These are phyloP conservation scores for Striga asiatica DNA, from an alignment of 257 asterid genomes.

Conservation along the genomic window DNA sequence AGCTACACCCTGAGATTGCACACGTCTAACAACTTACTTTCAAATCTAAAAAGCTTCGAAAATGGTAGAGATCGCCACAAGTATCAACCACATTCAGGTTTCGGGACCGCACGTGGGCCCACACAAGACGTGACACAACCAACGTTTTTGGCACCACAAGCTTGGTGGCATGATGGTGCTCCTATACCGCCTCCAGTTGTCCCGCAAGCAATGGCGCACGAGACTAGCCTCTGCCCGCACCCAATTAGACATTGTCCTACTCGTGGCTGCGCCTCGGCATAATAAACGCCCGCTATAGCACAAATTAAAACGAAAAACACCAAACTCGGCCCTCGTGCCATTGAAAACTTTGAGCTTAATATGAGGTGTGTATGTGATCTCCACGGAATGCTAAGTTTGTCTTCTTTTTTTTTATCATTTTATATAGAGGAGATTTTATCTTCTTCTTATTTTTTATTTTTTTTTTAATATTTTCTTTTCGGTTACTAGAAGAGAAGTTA, in stretches of 20 bases:
- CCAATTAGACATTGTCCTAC: conserved; percentile 11
- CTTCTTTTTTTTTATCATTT: no score
- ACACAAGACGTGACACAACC: conserved; percentile 10
- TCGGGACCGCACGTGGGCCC: neutral
- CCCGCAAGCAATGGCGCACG: conserved; percentile 9
- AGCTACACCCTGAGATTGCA: no score
- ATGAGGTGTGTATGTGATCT: no score
- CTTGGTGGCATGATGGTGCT: conserved; percentile 1
- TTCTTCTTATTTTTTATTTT: no score
- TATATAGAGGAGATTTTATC: no score
- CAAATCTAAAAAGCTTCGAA: neutral
- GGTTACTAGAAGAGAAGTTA: no score
- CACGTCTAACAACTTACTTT: neutral
- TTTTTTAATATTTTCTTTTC: no score
- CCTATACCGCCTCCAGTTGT: neutral
- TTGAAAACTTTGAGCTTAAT: no score
- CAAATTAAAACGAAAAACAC: conserved; percentile 9
- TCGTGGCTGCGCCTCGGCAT: conserved; percentile 6
- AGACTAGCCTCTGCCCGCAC: neutral
- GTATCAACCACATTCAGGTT: neutral
- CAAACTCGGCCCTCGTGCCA: conserved; percentile 2
- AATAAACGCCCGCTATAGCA: neutral
- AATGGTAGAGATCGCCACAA: neutral
- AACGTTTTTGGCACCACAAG: conserved; percentile 1
- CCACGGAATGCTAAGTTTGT: no score